These are phyloP conservation scores for Populus tremula DNA, from an alignment of 345 rosid genomes.

Conservation along the genomic window DNA sequence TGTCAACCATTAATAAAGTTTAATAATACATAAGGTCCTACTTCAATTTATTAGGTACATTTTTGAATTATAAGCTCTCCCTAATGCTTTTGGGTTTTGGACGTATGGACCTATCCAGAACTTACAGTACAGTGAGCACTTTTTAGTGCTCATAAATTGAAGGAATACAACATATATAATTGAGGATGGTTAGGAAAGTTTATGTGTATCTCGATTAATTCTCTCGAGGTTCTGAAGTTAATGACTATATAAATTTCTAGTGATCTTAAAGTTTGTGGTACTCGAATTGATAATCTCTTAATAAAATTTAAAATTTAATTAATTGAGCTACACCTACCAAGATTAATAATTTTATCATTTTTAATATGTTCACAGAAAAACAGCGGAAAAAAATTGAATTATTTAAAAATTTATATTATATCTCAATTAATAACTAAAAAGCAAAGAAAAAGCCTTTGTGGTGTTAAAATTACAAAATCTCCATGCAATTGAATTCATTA, in stretches of 20 bases:
- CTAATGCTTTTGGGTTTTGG: not conserved
- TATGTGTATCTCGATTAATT: too few species aligned
- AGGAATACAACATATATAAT: not conserved
- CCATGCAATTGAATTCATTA: too few species aligned
- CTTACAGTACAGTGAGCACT: too few species aligned
- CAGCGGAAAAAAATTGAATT: too few species aligned
- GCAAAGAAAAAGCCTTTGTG: too few species aligned
- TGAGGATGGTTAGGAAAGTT: fast-evolving
- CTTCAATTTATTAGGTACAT: not conserved
- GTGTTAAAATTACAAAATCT: too few species aligned
- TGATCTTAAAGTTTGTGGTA: too few species aligned
- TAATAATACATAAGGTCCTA: constrained; percentile 8
- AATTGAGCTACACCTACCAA: fast-evolving
- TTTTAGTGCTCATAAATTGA: not conserved
- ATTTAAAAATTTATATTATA: too few species aligned
- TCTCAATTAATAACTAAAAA: too few species aligned
- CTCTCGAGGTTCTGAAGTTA: fast-evolving
- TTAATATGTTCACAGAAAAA: too few species aligned
- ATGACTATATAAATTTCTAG: fast-evolving
- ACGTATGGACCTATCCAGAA: not conserved
- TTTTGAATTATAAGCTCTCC: not conserved
- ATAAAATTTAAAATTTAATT: fast-evolving
- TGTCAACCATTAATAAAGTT: not conserved
- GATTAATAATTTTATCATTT: too few species aligned
- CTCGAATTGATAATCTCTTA: too few species aligned